These are phyloP conservation scores for Fusarium tupiense DNA, from an alignment of 2,329 filamentous ascomycete genomes.

Conservation along the genomic window DNA sequence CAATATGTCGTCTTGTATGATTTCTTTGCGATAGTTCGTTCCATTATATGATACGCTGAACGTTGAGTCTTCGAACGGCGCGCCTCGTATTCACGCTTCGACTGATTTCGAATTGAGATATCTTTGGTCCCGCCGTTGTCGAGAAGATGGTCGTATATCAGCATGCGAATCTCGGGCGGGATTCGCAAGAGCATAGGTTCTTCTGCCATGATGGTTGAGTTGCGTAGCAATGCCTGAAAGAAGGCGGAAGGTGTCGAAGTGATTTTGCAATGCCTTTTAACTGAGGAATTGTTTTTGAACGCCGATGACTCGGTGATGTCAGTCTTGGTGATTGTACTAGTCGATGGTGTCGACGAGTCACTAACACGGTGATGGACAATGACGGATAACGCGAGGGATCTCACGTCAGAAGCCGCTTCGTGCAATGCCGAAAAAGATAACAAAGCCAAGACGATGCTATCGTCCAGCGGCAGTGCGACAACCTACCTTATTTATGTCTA, in stretches of 20 bases:
- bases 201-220: constrained; percentile 28
- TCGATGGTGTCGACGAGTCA: constrained; percentile 14
- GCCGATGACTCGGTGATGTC: constrained; percentile 13
- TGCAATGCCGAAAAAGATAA: not conserved
- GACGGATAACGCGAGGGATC: constrained; percentile 13
- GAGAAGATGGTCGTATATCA: constrained; percentile 57
- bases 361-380: constrained; percentile 20
- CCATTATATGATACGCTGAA: constrained; percentile 54
- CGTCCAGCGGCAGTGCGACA: not conserved
- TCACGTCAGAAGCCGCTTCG: constrained; percentile 33
- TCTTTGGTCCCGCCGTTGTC: constrained; percentile 51
- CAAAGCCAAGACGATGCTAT: constrained; percentile 12
- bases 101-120: constrained; percentile 54
- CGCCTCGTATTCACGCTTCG: constrained; percentile 37
- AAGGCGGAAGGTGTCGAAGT: not conserved
- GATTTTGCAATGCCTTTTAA: not conserved
- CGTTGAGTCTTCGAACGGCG: constrained; percentile 39
- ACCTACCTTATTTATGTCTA: constrained; percentile 34
- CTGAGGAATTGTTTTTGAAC: not conserved
- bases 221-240: not conserved
- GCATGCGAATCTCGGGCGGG: constrained; percentile 54
- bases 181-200: constrained; percentile 46
- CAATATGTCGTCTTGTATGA: constrained; percentile 65
- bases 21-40: constrained; percentile 52
- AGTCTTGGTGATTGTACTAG: constrained; percentile 14